Percentiles rank a stretch among this genome's conserved stretches.
Evolutionary conservation across 164 flowering plant genomes (phyloP).

Genomic region (Vitis rotundifolia): DNA sequence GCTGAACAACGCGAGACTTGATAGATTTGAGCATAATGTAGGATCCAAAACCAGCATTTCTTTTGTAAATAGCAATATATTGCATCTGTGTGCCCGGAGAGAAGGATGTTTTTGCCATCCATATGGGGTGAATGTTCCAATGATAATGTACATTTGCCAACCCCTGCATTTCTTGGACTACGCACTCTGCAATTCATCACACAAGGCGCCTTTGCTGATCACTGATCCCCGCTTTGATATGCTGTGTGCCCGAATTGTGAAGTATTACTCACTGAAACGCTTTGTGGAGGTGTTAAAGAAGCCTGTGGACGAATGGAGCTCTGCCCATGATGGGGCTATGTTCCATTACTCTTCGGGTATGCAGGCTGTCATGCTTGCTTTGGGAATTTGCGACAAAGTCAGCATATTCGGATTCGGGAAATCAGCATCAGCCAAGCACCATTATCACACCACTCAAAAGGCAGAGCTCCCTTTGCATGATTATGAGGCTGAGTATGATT

Average conservation of each 20-base stretch:
- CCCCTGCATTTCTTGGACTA: constrained; percentile 84
- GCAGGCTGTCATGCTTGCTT: constrained; percentile 94
- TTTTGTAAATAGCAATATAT: constrained; percentile 79
- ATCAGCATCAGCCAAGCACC: constrained; percentile 68
- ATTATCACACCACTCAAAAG: constrained; percentile 93
- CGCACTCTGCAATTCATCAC: constrained; percentile 60
- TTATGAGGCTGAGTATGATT: constrained; percentile 83
- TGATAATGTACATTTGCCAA: constrained; percentile 89
- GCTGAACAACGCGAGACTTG: constrained; percentile 75
- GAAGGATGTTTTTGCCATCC: constrained; percentile 85
- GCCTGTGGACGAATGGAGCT: constrained; percentile 62
- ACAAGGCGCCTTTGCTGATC: constrained; percentile 65
- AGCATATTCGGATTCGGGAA: constrained; percentile 94
- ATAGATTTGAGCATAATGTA: constrained; percentile 52
- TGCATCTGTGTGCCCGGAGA: constrained; percentile 76
- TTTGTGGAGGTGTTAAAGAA: constrained; percentile 67
- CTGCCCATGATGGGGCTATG: constrained; percentile 65
- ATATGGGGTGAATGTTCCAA: constrained; percentile 71
- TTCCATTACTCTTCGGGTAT: constrained; percentile 99
- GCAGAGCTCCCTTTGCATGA: constrained; percentile 84
- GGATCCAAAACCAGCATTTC: constrained; percentile 73
- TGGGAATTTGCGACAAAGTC: constrained; percentile 86
- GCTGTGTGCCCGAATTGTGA: constrained; percentile 78
- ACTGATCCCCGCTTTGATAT: constrained; percentile 89
- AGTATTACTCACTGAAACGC: constrained; percentile 83